Percentiles rank a stretch among this genome's conserved stretches.
phyloP scores from a whole-genome alignment of 176 grass and related monocot species.

The Aegilops longissima region DNA sequence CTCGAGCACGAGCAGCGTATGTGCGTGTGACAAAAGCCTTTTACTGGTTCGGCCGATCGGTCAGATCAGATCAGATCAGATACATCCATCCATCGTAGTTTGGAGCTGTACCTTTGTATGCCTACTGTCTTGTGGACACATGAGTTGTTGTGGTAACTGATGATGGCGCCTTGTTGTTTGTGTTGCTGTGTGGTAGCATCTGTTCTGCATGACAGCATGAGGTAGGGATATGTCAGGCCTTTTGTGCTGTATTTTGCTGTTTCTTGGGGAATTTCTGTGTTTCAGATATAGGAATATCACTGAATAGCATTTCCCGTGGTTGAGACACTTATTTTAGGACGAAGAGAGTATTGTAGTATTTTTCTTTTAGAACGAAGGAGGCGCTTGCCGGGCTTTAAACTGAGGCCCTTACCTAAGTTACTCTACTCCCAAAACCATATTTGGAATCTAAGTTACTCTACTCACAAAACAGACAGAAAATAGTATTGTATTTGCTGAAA shows the following conservation, averaged over 20 bases:
- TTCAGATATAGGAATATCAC: background rate
- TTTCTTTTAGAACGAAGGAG: too few relatives aligned
- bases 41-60: slow-evolving; percentile 33
- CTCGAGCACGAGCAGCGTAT: slow-evolving; percentile 7
- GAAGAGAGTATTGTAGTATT: too few relatives aligned
- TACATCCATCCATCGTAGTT: slow-evolving; percentile 30
- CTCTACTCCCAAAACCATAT: too few relatives aligned
- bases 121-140: slow-evolving; percentile 31
- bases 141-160: background rate
- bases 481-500: too few relatives aligned
- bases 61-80: slow-evolving; percentile 33
- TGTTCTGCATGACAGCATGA: background rate
- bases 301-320: too few relatives aligned
- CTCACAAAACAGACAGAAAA: too few relatives aligned
- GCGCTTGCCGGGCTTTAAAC: too few relatives aligned
- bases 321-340: too few relatives aligned
- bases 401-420: too few relatives aligned
- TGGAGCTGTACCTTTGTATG: slow-evolving; percentile 40
- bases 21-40: slow-evolving; percentile 17
- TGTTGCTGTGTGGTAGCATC: background rate
- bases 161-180: slow-evolving; percentile 27
- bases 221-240: background rate
- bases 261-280: background rate
- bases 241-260: background rate
- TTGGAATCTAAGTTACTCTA: too few relatives aligned